Base-by-base conservation (phyloP, 2,329 filamentous ascomycete genomes). In the Fusarium goolgardi region DNA sequence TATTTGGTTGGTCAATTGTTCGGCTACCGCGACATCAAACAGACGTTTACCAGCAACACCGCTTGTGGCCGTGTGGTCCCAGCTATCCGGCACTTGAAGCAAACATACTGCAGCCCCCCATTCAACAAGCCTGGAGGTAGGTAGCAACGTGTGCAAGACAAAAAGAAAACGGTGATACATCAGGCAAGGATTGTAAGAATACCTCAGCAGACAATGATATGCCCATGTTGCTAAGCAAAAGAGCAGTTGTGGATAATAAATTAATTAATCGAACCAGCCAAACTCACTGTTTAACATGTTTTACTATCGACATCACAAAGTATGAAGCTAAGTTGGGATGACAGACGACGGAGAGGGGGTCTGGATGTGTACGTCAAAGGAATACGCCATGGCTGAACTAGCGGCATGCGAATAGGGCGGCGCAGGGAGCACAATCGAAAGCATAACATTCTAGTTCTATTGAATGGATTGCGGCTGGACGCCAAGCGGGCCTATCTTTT, bases 371-470 rank as follows among this genome's bases (percentile, higher is more conserved):
- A 72, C 47, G 49, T 67, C 65, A 73, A 73, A 73, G 71, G 62
- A 71, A 70, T 73, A 60, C 71, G 71, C 72, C 72, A 62, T 63
- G 67, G 63, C 71, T 69, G 56, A 55, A 63, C 61, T 64, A 73
- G 65, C 57, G 61, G 59, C 59, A 58, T 60, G 56, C 55, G 56
- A 72, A 74, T 74, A 70, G 56, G 49, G 59, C 58, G 52, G 54
- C 27, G 59, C 46, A 65, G 58, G 49, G 27, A 71, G 50, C 63
- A 70, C 67, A 70, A 70, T 55, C 64, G 39, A 61, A 58, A 61
- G 52, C 40, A 59, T 67, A 59, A 54, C 63, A 71, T 71, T 63
- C 55, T 62, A 59, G 49, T 57, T 63, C 59, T 59, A 64, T 69
- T 65, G 55, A 73, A 63, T 59, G 59, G 61, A 73, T 54, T 67